phyloP scores from a whole-genome alignment of 2,329 filamentous ascomycete species.

The Aspergillus pseudonomiae region DNA sequence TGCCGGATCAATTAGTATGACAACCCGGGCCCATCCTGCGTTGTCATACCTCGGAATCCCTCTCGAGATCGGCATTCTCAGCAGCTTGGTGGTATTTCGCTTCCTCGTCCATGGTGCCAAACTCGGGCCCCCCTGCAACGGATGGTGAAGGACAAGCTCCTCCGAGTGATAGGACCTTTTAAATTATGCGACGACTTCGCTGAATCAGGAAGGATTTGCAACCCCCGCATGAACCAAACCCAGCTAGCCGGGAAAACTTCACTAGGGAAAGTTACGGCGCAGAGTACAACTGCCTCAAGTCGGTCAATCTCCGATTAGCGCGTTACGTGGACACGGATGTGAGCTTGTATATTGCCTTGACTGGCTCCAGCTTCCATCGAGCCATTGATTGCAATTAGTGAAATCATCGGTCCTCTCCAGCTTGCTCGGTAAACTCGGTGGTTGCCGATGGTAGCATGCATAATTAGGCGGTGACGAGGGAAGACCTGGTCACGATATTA shows the following conservation, averaged over 20 bases:
- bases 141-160: neutral
- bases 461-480: neutral
- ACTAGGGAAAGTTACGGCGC: neutral
- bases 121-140: neutral
- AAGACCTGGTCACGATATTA: neutral
- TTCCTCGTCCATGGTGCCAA: conserved; percentile 22
- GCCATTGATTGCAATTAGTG: neutral
- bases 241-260: conserved; percentile 3
- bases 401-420: neutral
- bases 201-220: conserved; percentile 3
- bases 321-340: neutral
- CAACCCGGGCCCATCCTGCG: conserved; percentile 2
- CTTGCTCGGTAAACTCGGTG: neutral
- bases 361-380: neutral
- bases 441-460: neutral
- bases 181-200: neutral
- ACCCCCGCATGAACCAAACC: conserved; percentile 13
- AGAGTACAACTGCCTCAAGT: conserved; percentile 6
- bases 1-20: conserved; percentile 7
- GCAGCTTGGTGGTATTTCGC: conserved; percentile 21
- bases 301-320: conserved; percentile 17
- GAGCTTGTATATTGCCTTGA: neutral
- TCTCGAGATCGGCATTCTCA: conserved; percentile 12
- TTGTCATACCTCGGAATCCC: conserved; percentile 14
- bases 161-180: neutral